Conservation (phyloP, 352 stramenopile genomes). For the Globisporangium carolinianum region DNA sequence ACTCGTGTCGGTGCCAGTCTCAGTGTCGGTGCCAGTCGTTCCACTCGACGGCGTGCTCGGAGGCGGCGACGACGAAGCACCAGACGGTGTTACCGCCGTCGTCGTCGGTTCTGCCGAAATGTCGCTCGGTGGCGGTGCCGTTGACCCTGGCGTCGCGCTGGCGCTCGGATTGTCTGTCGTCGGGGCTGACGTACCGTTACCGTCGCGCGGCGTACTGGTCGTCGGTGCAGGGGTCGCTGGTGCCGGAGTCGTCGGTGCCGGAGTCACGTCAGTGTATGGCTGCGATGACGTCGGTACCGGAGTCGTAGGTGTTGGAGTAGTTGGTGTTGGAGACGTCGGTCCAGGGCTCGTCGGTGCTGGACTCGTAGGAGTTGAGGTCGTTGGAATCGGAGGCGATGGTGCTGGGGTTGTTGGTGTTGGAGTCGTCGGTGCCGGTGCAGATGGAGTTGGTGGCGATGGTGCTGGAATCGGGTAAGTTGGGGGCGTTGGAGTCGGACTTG, state of each 20-base stretch:
- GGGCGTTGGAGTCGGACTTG: too few relatives aligned
- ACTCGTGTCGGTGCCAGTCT: slow-evolving; percentile 1
- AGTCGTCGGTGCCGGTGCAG: too few relatives aligned
- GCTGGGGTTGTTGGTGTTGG: too few relatives aligned
- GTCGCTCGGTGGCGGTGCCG: neutral
- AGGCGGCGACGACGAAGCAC: too few relatives aligned
- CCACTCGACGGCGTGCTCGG: neutral
- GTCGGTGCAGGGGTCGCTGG: neutral
- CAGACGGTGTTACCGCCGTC: too few relatives aligned
- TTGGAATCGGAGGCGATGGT: neutral
- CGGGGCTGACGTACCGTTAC: neutral
- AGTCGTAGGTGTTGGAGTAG: neutral
- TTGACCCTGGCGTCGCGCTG: neutral
- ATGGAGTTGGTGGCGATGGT: too few relatives aligned
- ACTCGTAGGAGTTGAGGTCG: neutral
- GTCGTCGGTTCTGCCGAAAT: too few relatives aligned
- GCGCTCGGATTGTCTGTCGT: neutral
- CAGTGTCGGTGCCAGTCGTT: neutral
- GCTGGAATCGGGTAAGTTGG: too few relatives aligned
- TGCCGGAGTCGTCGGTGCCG: neutral
- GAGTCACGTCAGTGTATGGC: neutral
- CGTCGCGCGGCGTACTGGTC: neutral
- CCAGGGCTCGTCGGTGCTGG: neutral
- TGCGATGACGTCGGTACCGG: neutral
- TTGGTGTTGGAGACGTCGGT: neutral